Evolutionary conservation across 345 rosid species (phyloP).

Genomic region (Streptanthus diversifolius): DNA sequence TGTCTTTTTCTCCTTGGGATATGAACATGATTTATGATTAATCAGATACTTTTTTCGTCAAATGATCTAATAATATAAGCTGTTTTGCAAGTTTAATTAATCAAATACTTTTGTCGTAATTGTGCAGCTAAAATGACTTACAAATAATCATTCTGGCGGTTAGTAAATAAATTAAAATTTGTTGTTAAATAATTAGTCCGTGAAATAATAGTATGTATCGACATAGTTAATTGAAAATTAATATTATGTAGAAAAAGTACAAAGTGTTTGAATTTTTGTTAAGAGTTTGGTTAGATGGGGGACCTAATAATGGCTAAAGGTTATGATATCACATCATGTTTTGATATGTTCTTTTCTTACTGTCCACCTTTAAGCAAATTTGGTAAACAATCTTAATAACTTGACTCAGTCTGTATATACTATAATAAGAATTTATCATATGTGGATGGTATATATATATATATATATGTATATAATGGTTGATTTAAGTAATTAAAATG

Average conservation of each 20-base stretch:
- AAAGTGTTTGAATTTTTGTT: constrained; percentile 28
- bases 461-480: no score
- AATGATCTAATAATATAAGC: neutral
- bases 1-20: constrained; percentile 43
- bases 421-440: constrained; percentile 12
- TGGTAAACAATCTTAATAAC: constrained; percentile 13
- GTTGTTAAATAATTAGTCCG: neutral
- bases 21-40: constrained; percentile 22
- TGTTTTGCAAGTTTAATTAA: neutral
- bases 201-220: neutral
- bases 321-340: constrained; percentile 40
- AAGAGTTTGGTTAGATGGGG: constrained; percentile 41
- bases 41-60: no score
- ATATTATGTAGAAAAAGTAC: neutral
- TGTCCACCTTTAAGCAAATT: constrained; percentile 23
- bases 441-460: no score
- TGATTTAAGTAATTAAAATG: neutral
- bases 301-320: constrained; percentile 50
- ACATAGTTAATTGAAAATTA: neutral
- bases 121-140: neutral
- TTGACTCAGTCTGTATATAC: constrained; percentile 23
- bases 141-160: neutral
- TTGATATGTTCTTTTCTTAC: constrained; percentile 28
- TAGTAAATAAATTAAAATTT: neutral
- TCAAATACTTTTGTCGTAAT: neutral